phyloP scores from a whole-genome alignment of 2,329 filamentous ascomycete genomes.

The Ascochyta clinopodiicola region DNA sequence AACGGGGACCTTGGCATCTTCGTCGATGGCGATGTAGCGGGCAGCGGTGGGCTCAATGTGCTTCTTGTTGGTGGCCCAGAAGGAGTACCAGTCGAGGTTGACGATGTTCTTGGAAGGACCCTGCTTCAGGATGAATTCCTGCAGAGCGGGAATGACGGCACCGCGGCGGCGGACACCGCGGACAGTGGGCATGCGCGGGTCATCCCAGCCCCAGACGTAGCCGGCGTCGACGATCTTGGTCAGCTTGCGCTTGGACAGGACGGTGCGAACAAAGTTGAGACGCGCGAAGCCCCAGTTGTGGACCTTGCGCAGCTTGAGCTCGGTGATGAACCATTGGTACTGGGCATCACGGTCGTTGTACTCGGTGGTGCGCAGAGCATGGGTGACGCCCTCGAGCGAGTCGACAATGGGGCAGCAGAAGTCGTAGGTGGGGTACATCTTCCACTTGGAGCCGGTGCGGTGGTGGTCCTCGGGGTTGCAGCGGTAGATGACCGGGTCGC shows the following conservation, averaged over 20 bases:
- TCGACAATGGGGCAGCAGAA: constrained; percentile 85
- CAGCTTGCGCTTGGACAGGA: constrained; percentile 85
- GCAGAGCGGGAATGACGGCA: constrained; percentile 78
- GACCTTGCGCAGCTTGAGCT: constrained; percentile 74
- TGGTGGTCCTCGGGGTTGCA: constrained; percentile 80
- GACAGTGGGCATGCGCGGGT: constrained; percentile 85
- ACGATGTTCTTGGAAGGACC: constrained; percentile 84
- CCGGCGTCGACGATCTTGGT: constrained; percentile 81
- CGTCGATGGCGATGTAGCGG: constrained; percentile 64
- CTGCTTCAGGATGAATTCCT: constrained; percentile 85
- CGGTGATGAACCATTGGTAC: constrained; percentile 84
- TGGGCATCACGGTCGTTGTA: constrained; percentile 87
- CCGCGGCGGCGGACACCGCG: constrained; percentile 79
- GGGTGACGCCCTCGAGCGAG: constrained; percentile 80
- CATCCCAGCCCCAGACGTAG: constrained; percentile 83
- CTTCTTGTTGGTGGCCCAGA: constrained; percentile 63
- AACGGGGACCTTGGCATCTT: constrained; percentile 74
- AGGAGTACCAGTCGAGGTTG: constrained; percentile 79
- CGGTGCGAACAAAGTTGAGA: constrained; percentile 83
- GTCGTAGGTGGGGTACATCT: constrained; percentile 88
- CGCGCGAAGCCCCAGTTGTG: constrained; percentile 86
- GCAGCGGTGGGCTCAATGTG: constrained; percentile 58
- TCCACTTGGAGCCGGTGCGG: constrained; percentile 79
- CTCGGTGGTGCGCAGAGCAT: constrained; percentile 83
- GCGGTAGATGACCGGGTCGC: constrained; percentile 96